Base-by-base conservation (phyloP, 2,329 filamentous ascomycete genomes). In the Thyridium curvatum region DNA sequence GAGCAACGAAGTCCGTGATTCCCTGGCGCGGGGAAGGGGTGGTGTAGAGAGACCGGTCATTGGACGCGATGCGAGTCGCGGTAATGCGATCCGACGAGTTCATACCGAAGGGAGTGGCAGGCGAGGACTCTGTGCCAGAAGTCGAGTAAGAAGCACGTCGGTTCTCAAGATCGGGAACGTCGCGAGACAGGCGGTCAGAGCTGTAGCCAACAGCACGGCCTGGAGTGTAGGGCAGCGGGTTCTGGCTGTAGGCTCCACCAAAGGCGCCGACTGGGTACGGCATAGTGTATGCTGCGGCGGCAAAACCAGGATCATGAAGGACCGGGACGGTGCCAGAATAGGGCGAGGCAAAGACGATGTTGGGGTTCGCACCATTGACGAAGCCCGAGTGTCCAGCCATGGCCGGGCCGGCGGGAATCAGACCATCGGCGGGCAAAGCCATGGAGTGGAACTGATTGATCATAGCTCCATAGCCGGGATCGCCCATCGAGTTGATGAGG, bases 61-160 rank as follows among this genome's bases (percentile, higher is more conserved):
- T 50, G 3, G 51, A 78, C 59, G 75, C 72, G 45, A 82, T 71
- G 18, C 77, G 71, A 39, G 76, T 68, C 32, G 72, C 76, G 50
- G 72, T 72, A 42, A 84, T 78, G 30, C 77, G 71, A 40, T 78
- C 74, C 29, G 71, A 67, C 46, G 72, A 61, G 37, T 70, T 69
- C 40, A 72, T 74, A 47, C 82, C 82, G 51, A 78, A 79, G 0
- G 82, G 81, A 21, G 78, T 85, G 4, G 79, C 74, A 3, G 79
- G 74, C 18, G 77, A 74, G 8, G 79, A 84, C 57, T 82, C 79
- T 4, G 72, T 83, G 2, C 50, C 52, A 10, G 51, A 55, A 18
- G 79, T 83, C 2, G 79, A 83, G 57, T 83, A 82, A 3, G 79
- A 83, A 13, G 76, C 77, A 38, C 79, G 77, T 17, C 79, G 78